Conservation (phyloP, 1,139 yeast species). For the Fermentozyma sake region DNA sequence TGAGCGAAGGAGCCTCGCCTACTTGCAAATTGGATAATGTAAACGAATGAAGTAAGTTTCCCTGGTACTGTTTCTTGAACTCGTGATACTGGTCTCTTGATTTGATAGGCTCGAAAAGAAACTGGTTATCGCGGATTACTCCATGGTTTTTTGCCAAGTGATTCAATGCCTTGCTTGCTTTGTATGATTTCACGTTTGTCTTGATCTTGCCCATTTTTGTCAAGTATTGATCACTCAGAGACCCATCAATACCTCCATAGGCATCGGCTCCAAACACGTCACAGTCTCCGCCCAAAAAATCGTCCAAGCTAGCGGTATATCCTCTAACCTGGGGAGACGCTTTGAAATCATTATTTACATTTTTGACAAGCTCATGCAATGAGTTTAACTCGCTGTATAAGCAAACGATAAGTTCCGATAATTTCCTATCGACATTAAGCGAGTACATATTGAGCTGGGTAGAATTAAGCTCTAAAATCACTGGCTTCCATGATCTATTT, state of each 20-base stretch:
- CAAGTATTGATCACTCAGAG: constrained; percentile 9
- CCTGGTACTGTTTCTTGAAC: constrained; percentile 19
- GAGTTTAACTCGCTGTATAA: constrained; percentile 28
- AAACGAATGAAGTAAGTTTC: constrained; percentile 21
- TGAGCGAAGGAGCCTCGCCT: constrained; percentile 38
- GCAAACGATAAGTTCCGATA: constrained; percentile 24
- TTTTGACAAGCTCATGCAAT: constrained; percentile 15
- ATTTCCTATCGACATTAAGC: constrained; percentile 20
- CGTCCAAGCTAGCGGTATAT: constrained; percentile 1
- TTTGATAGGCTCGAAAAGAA: constrained; percentile 36
- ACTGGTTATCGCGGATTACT: constrained; percentile 23
- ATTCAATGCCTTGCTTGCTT: constrained; percentile 11
- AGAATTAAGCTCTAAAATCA: constrained; percentile 51
- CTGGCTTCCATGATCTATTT: constrained; percentile 41
- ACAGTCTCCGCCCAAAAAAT: constrained; percentile 1
- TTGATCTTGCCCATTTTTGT: constrained; percentile 14
- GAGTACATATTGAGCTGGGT: constrained; percentile 49
- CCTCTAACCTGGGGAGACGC: too few species aligned
- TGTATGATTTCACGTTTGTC: constrained; percentile 12
- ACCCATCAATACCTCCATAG: constrained; percentile 14
- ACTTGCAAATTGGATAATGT: constrained; percentile 30
- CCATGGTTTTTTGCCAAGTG: constrained; percentile 16
- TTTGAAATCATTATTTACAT: constrained; percentile 12
- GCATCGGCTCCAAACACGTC: constrained; percentile 23
- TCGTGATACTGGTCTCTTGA: constrained; percentile 11